phyloP scores from a whole-genome alignment of 441 rosid genomes.

The Arabidopsis lyrata region DNA sequence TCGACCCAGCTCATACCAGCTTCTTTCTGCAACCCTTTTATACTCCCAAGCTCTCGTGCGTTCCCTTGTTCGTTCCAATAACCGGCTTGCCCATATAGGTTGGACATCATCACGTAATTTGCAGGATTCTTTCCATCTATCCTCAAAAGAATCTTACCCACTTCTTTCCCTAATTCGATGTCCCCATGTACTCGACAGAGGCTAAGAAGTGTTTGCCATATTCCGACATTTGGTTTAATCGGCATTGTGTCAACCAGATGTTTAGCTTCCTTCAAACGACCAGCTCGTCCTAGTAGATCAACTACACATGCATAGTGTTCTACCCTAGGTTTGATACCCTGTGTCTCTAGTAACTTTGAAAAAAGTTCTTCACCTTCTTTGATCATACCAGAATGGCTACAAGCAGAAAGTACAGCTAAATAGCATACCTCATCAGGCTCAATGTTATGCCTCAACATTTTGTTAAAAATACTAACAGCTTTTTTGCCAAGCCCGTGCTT shows the following conservation, averaged over 20 bases:
- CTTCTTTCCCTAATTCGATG: conserved; percentile 70
- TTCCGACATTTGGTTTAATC: conserved; percentile 63
- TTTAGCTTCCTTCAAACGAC: conserved; percentile 76
- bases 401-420: conserved; percentile 81
- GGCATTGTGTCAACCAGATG: conserved; percentile 73
- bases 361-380: conserved; percentile 70
- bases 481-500: conserved; percentile 82
- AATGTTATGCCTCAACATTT: conserved; percentile 59
- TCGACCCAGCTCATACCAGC: conserved; percentile 91
- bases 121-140: conserved; percentile 70
- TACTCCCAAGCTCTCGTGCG: conserved; percentile 57
- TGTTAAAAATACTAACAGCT: conserved; percentile 57
- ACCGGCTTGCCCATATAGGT: conserved; percentile 81
- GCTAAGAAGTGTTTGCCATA: conserved; percentile 95
- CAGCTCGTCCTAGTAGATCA: conserved; percentile 86
- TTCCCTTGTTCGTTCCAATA: conserved; percentile 68
- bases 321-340: conserved; percentile 55
- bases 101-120: conserved; percentile 86
- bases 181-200: conserved; percentile 80
- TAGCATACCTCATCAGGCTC: conserved; percentile 84
- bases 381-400: conserved; percentile 84
- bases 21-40: conserved; percentile 69
- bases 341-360: conserved; percentile 53
- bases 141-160: conserved; percentile 63
- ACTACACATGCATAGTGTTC: conserved; percentile 92